These are phyloP conservation scores for Laburnicola sp. DNA, from an alignment of 2,329 filamentous ascomycete species.

Conservation along the genomic window DNA sequence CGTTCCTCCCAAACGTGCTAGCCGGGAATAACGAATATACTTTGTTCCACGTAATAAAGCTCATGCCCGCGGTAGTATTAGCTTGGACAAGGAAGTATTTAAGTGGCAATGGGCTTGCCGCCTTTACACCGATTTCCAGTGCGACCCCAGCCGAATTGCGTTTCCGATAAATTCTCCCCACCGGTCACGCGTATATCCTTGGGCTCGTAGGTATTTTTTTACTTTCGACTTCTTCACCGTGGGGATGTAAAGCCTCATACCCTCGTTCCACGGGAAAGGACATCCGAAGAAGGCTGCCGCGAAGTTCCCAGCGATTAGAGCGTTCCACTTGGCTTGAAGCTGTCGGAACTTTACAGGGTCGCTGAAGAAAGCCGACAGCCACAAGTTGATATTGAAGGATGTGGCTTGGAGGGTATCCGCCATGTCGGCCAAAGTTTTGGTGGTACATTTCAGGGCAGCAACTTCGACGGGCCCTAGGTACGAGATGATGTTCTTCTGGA, in stretches of 20 bases:
- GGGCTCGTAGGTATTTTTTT: too few species aligned
- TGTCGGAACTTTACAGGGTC: conserved; percentile 7
- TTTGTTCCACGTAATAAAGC: conserved; percentile 14
- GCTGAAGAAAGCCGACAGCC: not conserved
- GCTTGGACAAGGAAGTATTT: not conserved
- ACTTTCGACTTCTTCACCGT: too few species aligned
- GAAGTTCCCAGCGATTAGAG: not conserved
- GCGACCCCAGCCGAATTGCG: too few species aligned
- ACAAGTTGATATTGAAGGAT: not conserved
- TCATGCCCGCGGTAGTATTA: not conserved
- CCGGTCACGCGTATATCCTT: too few species aligned
- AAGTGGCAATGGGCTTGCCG: too few species aligned
- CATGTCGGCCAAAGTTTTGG: not conserved
- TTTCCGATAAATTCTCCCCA: too few species aligned
- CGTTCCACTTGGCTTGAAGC: not conserved
- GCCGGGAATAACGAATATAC: conserved; percentile 8
- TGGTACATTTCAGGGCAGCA: not conserved
- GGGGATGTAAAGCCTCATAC: too few species aligned
- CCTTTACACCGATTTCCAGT: too few species aligned
- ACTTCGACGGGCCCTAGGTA: not conserved
- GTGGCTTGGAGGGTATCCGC: not conserved
- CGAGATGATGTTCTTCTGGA: not conserved
- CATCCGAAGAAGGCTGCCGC: not conserved
- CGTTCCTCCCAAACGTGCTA: conserved; percentile 1
- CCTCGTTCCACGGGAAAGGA: not conserved